Conservation (phyloP, 2,329 filamentous ascomycete genomes). For the Ascochyta lentis region DNA sequence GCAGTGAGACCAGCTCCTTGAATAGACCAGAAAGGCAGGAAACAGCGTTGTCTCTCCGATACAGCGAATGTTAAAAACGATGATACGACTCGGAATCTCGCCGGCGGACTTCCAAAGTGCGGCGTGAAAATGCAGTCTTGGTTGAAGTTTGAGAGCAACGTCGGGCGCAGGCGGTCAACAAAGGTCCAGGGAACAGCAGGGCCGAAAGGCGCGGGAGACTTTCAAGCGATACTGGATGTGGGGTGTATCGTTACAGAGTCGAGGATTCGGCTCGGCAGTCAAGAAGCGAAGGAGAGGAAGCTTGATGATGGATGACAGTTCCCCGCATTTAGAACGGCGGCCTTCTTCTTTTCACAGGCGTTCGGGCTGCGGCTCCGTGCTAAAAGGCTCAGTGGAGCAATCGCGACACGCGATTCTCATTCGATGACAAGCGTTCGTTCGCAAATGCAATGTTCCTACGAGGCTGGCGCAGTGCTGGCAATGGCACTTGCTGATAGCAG, state of each 20-base stretch:
- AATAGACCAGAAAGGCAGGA: slow-evolving; percentile 21
- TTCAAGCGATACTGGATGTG: slow-evolving; percentile 29
- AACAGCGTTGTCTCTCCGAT: slow-evolving; percentile 21
- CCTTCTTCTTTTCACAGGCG: slow-evolving; percentile 41
- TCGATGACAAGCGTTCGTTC: slow-evolving; percentile 31
- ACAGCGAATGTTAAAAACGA: slow-evolving; percentile 25
- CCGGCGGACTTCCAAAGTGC: slow-evolving; percentile 40
- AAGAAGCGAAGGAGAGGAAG: slow-evolving; percentile 41
- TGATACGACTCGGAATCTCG: slow-evolving; percentile 37
- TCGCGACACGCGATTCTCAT: slow-evolving; percentile 34
- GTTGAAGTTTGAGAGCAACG: slow-evolving; percentile 1
- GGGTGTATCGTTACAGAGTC: slow-evolving; percentile 37
- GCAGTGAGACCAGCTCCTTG: slow-evolving; percentile 38
- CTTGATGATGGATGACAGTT: slow-evolving; percentile 40
- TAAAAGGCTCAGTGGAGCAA: slow-evolving; percentile 36
- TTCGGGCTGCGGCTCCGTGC: slow-evolving; percentile 34
- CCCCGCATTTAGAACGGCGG: slow-evolving; percentile 45
- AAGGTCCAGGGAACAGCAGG: slow-evolving; percentile 14
- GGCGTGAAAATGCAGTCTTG: slow-evolving; percentile 26
- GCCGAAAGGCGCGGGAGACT: slow-evolving; percentile 15
- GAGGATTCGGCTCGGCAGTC: slow-evolving; percentile 42
- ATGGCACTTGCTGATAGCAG: slow-evolving; percentile 8
- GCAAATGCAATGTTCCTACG: slow-evolving; percentile 32
- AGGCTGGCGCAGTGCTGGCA: slow-evolving; percentile 23
- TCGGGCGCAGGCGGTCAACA: slow-evolving; percentile 27